phyloP scores from a whole-genome alignment of 768 basidiomycete genomes.

The Pisolithus sp. region DNA sequence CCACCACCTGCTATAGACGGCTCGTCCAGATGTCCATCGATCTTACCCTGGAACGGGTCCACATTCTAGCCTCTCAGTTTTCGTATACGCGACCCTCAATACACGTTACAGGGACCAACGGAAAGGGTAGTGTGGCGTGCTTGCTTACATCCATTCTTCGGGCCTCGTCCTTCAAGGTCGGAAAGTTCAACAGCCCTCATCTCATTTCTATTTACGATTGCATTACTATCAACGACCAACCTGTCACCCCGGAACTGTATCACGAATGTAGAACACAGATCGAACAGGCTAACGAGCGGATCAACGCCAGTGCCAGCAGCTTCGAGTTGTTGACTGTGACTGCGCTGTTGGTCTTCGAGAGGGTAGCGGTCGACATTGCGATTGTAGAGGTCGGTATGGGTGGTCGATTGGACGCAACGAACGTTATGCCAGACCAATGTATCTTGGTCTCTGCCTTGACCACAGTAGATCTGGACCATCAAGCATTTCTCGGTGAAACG shows the following conservation, averaged over 20 bases:
- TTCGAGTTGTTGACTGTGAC: constrained; percentile 87
- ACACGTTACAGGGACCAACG: constrained; percentile 94
- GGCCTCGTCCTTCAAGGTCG: constrained; percentile 52
- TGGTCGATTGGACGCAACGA: constrained; percentile 88
- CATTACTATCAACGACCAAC: constrained; percentile 58
- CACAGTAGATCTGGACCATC: constrained; percentile 88
- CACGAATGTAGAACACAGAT: constrained; percentile 39
- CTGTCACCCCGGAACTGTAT: constrained; percentile 48
- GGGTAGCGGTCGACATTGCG: constrained; percentile 63
- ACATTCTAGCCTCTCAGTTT: constrained; percentile 45
- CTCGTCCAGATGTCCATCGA: constrained; percentile 53
- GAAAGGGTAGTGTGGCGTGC: constrained; percentile 90
- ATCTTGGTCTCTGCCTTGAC: constrained; percentile 80
- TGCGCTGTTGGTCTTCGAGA: constrained; percentile 73
- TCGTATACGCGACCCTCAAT: constrained; percentile 72
- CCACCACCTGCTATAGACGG: background rate
- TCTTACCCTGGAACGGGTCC: constrained; percentile 57
- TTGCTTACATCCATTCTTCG: constrained; percentile 71
- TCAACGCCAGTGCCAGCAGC: constrained; percentile 46
- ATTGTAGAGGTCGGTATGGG: constrained; percentile 96
- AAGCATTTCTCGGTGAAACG: constrained; percentile 78
- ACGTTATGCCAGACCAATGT: constrained; percentile 64
- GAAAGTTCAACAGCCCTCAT: constrained; percentile 91
- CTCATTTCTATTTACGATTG: constrained; percentile 71
- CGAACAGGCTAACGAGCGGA: constrained; percentile 37